Base-by-base conservation (phyloP, 2,329 filamentous ascomycete genomes). In the Teratosphaeriaceae sp. region DNA sequence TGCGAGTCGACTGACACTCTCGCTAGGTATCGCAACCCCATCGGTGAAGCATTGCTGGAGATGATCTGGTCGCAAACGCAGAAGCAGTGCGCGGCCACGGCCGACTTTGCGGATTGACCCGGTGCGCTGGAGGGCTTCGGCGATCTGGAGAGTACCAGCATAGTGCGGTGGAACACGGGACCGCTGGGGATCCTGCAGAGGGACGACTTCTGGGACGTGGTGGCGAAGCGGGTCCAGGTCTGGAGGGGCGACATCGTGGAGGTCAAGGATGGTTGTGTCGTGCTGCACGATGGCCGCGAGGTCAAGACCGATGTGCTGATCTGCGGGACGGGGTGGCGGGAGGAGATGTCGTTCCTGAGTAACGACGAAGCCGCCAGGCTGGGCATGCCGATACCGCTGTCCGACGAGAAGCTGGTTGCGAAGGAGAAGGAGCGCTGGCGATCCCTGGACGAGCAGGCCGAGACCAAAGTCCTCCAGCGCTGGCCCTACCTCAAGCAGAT, bases 301-400 rank as follows among this genome's bases (percentile, higher is more conserved):
- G 38, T 52, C 5, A 42, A 24, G 12, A 42, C 26, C 5, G 50
- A 52, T 31, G 39, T 43, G 20, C 21, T 50, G n/a, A 13, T 52
- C 9, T 50, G 41, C 33, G 47, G 29, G 19, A 52, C 50, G 7
- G 50, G 50, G 19, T 50, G 45, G 44, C 43, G 43, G 19, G 21
- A 45, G 19, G 38, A 27, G 5, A 37, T 46, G 30, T 30, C 42
- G 13, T 44, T 40, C 21, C 30, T 49, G 26, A 23, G 26, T 12
- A n/a, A 19, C 12, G 21, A 35, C 4, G 31, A 45, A 36, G 33
- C 24, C 9, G 37, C 35, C 7, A 34, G 23, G 5, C 38, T 49
- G 16, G 44, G 47, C 9, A 29, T 49, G 22, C 31, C 45, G 6
- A 23, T 44, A 18, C 18, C 29, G 7, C 15, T 37, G 7, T 12